Conservation (phyloP, 805 yeast species). For the Alloascoidea hylecoeti region DNA sequence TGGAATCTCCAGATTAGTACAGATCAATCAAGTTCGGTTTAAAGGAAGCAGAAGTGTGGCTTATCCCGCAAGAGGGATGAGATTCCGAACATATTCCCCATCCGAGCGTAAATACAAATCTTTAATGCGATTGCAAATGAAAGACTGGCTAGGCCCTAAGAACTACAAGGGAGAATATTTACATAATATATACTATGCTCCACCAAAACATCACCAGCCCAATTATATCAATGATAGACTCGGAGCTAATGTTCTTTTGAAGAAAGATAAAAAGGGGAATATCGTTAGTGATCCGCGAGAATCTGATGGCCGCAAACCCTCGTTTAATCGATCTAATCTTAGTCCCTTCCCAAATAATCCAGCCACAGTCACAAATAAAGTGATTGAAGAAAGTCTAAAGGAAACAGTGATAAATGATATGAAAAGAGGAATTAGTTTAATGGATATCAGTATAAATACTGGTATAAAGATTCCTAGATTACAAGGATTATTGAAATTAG, state of each 20-base stretch:
- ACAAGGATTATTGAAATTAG: conserved; percentile 72
- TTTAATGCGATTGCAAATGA: conserved; percentile 21
- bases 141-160: conserved; percentile 69
- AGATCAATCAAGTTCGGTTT: too few species aligned
- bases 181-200: conserved; percentile 58
- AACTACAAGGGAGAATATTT: conserved; percentile 74
- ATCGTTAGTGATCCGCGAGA: conserved; percentile 6
- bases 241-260: conserved; percentile 11
- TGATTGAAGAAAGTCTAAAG: conserved; percentile 46
- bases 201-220: conserved; percentile 55
- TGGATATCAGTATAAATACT: conserved; percentile 63
- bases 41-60: neutral
- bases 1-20: too few species aligned
- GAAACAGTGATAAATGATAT: conserved; percentile 43
- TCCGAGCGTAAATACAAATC: conserved; percentile 2
- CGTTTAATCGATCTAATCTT: conserved; percentile 7
- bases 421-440: conserved; percentile 39
- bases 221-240: conserved; percentile 40
- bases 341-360: conserved; percentile 78
- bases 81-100: neutral
- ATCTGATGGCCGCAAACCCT: too few species aligned
- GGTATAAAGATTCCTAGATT: conserved; percentile 77
- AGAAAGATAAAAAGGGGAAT: conserved; percentile 13
- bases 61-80: too few species aligned
- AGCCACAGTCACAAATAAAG: conserved; percentile 51